Percentiles rank a stretch among this genome's conserved stretches.
Conservation (phyloP, 1,284 basidiomycete species). For the Serendipita sp. region DNA sequence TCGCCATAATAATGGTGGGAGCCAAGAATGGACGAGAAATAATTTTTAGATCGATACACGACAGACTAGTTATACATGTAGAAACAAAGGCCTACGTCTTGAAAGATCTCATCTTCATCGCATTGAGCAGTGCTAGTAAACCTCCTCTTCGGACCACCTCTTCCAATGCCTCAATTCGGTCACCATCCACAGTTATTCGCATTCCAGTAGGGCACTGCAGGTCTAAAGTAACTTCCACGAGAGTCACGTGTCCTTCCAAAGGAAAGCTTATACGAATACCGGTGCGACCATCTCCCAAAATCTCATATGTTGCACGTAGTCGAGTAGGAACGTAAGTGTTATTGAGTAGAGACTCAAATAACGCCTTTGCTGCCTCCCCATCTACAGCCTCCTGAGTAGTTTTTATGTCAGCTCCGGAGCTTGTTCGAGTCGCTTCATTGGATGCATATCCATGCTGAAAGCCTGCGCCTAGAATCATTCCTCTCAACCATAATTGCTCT, state of each 20-base stretch:
- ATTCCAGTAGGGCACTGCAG: slow-evolving; percentile 36
- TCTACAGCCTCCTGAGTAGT: neutral
- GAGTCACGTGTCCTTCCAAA: too few species aligned
- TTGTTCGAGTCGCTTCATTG: neutral
- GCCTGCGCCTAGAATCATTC: neutral
- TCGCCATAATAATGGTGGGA: slow-evolving; percentile 2
- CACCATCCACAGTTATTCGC: slow-evolving; percentile 38
- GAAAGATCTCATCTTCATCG: slow-evolving; percentile 20
- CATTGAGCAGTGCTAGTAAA: slow-evolving; percentile 24
- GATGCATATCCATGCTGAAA: neutral
- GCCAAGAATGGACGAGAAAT: neutral
- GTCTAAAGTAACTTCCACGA: slow-evolving; percentile 37
- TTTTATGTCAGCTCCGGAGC: neutral
- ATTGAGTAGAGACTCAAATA: neutral
- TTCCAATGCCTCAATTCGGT: slow-evolving; percentile 39
- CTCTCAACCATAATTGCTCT: neutral
- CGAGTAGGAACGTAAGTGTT: neutral
- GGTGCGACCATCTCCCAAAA: neutral
- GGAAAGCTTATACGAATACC: neutral
- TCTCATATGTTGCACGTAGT: neutral
- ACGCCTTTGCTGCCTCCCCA: neutral
- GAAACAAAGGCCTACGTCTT: neutral
- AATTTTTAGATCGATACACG: neutral
- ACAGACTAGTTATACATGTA: neutral
- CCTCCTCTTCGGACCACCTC: slow-evolving; percentile 31